Conservation (phyloP, 331 rosid species). For the Acacia pycnantha region DNA sequence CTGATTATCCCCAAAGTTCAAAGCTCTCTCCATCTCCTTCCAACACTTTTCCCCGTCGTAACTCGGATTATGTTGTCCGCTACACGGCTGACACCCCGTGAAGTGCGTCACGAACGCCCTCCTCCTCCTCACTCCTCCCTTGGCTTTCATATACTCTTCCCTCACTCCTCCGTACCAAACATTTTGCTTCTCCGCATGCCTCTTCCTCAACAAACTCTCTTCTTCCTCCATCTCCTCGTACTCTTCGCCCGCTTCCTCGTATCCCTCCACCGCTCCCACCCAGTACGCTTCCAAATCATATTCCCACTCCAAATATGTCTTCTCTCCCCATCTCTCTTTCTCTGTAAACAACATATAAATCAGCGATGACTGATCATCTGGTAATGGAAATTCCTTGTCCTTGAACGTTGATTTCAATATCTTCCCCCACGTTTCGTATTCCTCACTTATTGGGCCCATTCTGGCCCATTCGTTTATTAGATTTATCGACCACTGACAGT, state of each 20-base stretch:
- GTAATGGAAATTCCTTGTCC: conserved; percentile 14
- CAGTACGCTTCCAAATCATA: conserved; percentile 35
- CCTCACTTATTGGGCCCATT: conserved; percentile 24
- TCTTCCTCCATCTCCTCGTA: conserved; percentile 21
- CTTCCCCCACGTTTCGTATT: conserved; percentile 30
- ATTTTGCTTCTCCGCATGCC: conserved; percentile 38
- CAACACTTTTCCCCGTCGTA: conserved; percentile 34
- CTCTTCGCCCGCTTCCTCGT: neutral
- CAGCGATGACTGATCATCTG: conserved; percentile 39
- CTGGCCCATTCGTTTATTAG: conserved; percentile 27
- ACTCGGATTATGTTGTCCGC: conserved; percentile 30
- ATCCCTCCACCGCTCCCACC: conserved; percentile 10
- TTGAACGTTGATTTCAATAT: neutral
- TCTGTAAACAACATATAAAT: conserved; percentile 3
- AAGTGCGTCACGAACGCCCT: conserved; percentile 44
- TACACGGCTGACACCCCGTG: conserved; percentile 49
- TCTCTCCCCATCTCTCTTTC: conserved; percentile 25
- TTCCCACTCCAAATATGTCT: conserved; percentile 22
- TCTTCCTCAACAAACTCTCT: neutral
- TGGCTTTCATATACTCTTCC: neutral
- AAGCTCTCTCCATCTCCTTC: conserved; percentile 38
- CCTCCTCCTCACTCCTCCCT: neutral
- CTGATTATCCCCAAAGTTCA: conserved; percentile 42
- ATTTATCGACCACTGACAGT: conserved; percentile 46
- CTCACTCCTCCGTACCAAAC: conserved; percentile 4